Evolutionary conservation across 768 basidiomycete species (phyloP), one percentile per base, ranked within the genome.

Genomic region (Leucosporidium creatinivorum): DNA sequence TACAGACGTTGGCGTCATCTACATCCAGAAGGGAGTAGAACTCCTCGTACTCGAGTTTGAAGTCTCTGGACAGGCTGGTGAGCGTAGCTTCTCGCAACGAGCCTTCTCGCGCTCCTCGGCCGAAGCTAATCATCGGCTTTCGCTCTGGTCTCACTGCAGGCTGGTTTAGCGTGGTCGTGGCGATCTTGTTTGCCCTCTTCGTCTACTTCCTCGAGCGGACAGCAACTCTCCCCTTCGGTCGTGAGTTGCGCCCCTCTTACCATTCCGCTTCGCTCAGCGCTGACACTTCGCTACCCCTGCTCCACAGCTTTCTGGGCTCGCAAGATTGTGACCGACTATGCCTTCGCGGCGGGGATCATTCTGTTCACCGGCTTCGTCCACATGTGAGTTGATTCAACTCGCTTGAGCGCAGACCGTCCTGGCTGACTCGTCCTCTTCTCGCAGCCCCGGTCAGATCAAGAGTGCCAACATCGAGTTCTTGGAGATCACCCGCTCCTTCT

Each of bases 81-180:
- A 44, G 39, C 13, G 10, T 10, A 33, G 33, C 33, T 33, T 44
- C 39, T 44, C 39, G 5, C 33, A 6, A 5, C 33, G 33, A 36
- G 33, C 33, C 33, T 6, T 36, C 33, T 36, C 33, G 33, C 5
- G 33, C 12, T 6, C 12, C 33, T 36, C 33, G 33, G 33, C 33
- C 33, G 33, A 36, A 36, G 33, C 12, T 5, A 36, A 12, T 12
- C 33, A 5, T 36, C 12, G 6, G 5, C 12, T 44, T 15, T 10
- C 39, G 39, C 39, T 44, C 10, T 33, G n/a, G n/a, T n/a, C 33
- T 5, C 33, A 12, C 68, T 25, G 59, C 69, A 2, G 75, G 75
- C n/a, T 77, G 73, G 73, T 74, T 77, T 60, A 67, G 70, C 28
- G 72, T 74, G 52, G 61, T 76, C 17, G 63, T 77, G 19, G 77